Conservation (phyloP, 2,329 filamentous ascomycete genomes). For the Arachnomyces sp. region DNA sequence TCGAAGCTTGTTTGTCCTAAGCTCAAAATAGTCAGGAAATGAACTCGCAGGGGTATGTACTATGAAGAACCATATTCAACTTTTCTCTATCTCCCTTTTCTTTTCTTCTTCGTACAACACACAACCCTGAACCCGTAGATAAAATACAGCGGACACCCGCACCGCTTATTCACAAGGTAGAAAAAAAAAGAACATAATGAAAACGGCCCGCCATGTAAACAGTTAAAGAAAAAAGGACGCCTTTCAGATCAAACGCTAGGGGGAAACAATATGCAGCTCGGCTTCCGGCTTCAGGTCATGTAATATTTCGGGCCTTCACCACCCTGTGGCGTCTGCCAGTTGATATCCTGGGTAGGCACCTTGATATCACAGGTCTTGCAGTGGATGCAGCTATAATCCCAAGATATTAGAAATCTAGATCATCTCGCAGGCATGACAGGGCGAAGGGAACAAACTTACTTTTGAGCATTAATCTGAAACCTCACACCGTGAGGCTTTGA, state of each 20-base stretch:
- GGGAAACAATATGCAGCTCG: too few relatives aligned
- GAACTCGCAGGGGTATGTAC: too few relatives aligned
- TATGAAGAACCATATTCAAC: too few relatives aligned
- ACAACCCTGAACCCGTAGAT: too few relatives aligned
- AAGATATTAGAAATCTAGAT: conserved; percentile 5
- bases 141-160: too few relatives aligned
- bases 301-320: conserved; percentile 66
- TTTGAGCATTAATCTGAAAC: conserved; percentile 97
- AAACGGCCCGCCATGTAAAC: not conserved
- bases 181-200: conserved; percentile 1
- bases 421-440: not conserved
- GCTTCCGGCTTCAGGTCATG: conserved; percentile 40
- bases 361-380: conserved; percentile 99
- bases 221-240: not conserved
- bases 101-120: too few relatives aligned
- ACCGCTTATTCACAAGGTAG: too few relatives aligned
- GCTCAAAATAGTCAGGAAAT: too few relatives aligned
- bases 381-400: conserved; percentile 71
- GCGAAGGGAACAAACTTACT: conserved; percentile 57
- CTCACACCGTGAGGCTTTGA: conserved; percentile 79
- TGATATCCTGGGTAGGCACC: conserved; percentile 92
- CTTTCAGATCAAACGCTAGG: not conserved
- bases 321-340: conserved; percentile 90
- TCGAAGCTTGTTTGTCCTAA: conserved; percentile 3
- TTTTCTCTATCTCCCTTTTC: too few relatives aligned